phyloP scores from a whole-genome alignment of 495 filamentous ascomycete species.

The Echria macrotheca region DNA sequence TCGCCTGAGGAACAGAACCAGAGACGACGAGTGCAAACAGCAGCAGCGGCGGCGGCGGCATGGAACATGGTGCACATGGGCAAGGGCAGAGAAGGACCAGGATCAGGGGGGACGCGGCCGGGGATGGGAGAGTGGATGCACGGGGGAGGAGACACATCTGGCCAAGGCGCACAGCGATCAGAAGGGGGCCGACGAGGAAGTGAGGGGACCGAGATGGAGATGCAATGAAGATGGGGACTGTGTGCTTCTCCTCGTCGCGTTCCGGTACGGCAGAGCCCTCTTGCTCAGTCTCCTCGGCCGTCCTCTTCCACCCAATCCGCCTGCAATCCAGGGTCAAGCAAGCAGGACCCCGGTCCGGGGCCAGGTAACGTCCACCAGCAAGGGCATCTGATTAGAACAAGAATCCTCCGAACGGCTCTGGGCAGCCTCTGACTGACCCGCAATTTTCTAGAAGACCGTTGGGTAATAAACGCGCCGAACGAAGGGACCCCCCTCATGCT shows the following conservation, averaged over 20 bases:
- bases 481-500: conserved; percentile 17
- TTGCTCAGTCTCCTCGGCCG: conserved; percentile 13
- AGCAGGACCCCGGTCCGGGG: conserved; percentile 19
- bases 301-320: conserved; percentile 25
- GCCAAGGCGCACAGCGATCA: conserved; percentile 18
- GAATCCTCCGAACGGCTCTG: conserved; percentile 40
- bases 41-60: neutral
- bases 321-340: conserved; percentile 25
- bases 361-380: conserved; percentile 24
- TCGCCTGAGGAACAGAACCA: neutral
- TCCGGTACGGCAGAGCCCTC: conserved; percentile 2
- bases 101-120: conserved; percentile 4
- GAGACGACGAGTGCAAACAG: neutral
- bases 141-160: conserved; percentile 20
- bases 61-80: neutral
- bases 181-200: conserved; percentile 14
- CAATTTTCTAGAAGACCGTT: conserved; percentile 47
- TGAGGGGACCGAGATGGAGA: conserved; percentile 8
- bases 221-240: conserved; percentile 1
- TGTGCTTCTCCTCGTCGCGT: neutral
- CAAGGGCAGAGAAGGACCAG: conserved; percentile 12
- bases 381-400: conserved; percentile 40
- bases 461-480: conserved; percentile 38
- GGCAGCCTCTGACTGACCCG: conserved; percentile 24
- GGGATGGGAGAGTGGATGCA: conserved; percentile 16